Evolutionary conservation across 306 rosid species (phyloP).

Genomic region (Trifolium pratense): DNA sequence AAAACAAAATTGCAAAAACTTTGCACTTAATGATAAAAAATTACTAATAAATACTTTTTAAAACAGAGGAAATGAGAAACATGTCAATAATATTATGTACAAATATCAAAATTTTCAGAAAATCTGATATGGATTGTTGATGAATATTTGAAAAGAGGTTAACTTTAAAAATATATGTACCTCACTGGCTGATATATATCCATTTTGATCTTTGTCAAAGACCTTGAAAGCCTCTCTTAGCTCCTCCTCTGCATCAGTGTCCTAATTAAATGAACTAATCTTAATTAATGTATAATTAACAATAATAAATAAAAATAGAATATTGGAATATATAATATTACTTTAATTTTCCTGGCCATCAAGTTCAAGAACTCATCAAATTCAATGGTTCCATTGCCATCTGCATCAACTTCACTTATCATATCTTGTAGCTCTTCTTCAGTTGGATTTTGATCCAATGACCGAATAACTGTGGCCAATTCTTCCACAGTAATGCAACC

Average conservation of each 20-base stretch:
- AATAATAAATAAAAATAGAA: conserved; percentile 1
- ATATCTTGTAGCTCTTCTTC: conserved; percentile 91
- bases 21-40: background rate
- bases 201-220: conserved; percentile 96
- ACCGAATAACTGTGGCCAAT: conserved; percentile 89
- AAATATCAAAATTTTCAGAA: background rate
- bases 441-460: conserved; percentile 94
- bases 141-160: background rate
- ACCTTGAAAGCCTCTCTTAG: conserved; percentile 95
- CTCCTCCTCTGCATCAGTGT: conserved; percentile 90
- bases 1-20: background rate
- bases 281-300: background rate
- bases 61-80: background rate
- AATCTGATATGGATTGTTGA: background rate
- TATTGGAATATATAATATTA: conserved; percentile 38
- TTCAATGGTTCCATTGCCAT: conserved; percentile 97
- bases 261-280: conserved; percentile 47
- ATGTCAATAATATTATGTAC: no score
- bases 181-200: conserved; percentile 90
- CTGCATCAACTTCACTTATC: conserved; percentile 84
- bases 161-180: conserved; percentile 42
- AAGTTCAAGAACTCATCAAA: conserved; percentile 84
- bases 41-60: no score
- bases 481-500: conserved; percentile 97
- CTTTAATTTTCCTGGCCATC: conserved; percentile 93